phyloP scores from a whole-genome alignment of 176 grass and related monocot genomes.

The Cenchrus purpureus region DNA sequence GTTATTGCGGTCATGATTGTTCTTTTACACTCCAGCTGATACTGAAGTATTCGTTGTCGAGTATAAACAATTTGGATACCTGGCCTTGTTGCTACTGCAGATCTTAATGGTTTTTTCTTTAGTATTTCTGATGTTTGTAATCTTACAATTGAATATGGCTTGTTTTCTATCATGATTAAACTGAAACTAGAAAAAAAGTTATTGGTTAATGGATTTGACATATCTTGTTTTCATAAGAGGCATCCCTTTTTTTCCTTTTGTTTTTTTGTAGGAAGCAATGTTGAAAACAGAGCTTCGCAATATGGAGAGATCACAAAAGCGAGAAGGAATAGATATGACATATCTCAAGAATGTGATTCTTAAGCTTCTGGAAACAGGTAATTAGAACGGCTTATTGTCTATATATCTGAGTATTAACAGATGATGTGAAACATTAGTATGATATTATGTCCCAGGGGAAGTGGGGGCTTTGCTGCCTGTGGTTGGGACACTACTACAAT shows the following conservation, averaged over 20 bases:
- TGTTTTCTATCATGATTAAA: slow-evolving; percentile 11
- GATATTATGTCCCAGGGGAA: slow-evolving; percentile 73
- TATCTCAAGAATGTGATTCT: slow-evolving; percentile 98
- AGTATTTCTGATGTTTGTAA: slow-evolving; percentile 40
- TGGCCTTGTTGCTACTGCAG: background rate
- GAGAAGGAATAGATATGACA: slow-evolving; percentile 98
- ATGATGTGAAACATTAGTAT: slow-evolving; percentile 25
- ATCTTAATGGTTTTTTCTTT: background rate
- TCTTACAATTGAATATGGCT: slow-evolving; percentile 11
- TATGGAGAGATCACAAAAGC: slow-evolving; percentile 98
- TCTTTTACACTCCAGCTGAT: background rate
- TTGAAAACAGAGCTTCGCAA: slow-evolving; percentile 84
- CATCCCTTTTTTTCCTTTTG: slow-evolving; percentile 29
- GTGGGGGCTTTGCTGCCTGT: slow-evolving; percentile 88
- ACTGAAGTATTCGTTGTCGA: background rate
- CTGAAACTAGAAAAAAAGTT: slow-evolving; percentile 17
- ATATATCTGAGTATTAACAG: background rate
- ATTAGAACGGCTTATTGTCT: slow-evolving; percentile 30
- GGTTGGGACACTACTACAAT: slow-evolving; percentile 91
- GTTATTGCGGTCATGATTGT: background rate
- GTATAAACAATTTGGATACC: slow-evolving; percentile 19
- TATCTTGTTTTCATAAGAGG: slow-evolving; percentile 12
- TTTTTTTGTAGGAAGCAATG: slow-evolving; percentile 82
- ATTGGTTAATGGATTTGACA: slow-evolving; percentile 1
- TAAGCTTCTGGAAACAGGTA: slow-evolving; percentile 99